Base-by-base conservation (phyloP, 169 alveolate genomes). In the Eimeria necatrix region DNA sequence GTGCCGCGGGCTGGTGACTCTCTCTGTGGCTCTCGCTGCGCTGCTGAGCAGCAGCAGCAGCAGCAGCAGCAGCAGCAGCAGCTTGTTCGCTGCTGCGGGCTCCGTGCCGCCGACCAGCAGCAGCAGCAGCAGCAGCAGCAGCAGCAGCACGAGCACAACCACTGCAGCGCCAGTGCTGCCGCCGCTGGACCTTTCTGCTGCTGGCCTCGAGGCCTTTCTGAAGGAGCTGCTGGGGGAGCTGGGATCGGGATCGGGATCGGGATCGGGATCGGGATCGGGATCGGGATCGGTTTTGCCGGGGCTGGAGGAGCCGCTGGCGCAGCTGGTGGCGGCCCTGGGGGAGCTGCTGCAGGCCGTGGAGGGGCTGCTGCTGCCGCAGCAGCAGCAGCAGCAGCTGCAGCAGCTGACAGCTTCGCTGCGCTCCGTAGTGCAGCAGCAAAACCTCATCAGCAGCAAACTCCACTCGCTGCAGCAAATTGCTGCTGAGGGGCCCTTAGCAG, bases 291-390 rank as follows among this genome's bases (percentile, higher is more conserved):
- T n/a, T n/a, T n/a, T 68, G 78, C 78, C 78, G 6, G 8, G 8
- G 20, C 41, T n/a, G 6, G 78, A 12, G 10, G 78, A 68, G 9
- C 6, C 78, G 22, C 51, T n/a, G 6, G 6, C 53, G 53, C 46
- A 8, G 6, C 41, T 71, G 8, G 53, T 71, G 20, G 64, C 64
- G 8, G 20, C 64, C 14, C 64, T 56, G 8, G 64, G 20, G 20
- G 64, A 56, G 64, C 64, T 56, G 64, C 64, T 56, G 20, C 8
- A 56, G 64, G 83, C 49, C 14, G 22, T 71, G 22, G 51, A 71
- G 83, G 83, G 83, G 16, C 12, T 71, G 83, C 46, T 71, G 51
- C 83, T 71, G 53, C 83, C 83, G 16, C 83, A 5, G 83, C 22
- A 71, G 83, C 46, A 7, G 83, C 46, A 22, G 83, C 83, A 22